Conservation (phyloP, 2,329 filamentous ascomycete species). For the Huntiella decipiens region DNA sequence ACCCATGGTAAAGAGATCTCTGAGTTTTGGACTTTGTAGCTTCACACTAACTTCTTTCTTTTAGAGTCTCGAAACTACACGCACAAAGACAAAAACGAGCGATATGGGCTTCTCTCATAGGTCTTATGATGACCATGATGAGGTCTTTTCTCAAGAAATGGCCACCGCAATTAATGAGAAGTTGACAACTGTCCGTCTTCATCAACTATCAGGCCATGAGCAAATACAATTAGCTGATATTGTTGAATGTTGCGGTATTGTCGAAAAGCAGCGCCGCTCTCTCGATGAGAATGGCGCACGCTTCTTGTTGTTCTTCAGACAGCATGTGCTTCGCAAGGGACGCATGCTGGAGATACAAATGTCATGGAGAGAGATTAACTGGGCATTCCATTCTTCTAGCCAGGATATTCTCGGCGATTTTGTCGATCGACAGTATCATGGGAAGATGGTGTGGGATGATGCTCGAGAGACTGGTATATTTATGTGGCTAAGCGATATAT, state of each 20-base stretch:
- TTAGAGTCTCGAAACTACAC: conserved; percentile 11
- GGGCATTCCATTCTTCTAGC: conserved; percentile 67
- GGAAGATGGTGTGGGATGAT: conserved; percentile 64
- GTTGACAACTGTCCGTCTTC: conserved; percentile 53
- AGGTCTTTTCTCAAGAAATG: conserved; percentile 50
- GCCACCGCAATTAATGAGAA: conserved; percentile 56
- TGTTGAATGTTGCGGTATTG: conserved; percentile 63
- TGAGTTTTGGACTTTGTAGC: not conserved
- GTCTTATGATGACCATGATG: conserved; percentile 19
- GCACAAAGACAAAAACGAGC: not conserved
- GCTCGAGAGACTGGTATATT: conserved; percentile 78
- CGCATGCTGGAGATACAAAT: conserved; percentile 47
- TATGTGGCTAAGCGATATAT: conserved; percentile 74
- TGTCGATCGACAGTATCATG: conserved; percentile 60
- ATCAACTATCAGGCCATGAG: conserved; percentile 65
- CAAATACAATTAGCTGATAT: conserved; percentile 75
- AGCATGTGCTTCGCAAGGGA: conserved; percentile 52
- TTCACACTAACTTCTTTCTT: conserved; percentile 10
- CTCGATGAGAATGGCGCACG: conserved; percentile 80
- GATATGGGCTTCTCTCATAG: not conserved
- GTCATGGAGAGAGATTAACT: conserved; percentile 63
- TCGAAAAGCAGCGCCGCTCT: conserved; percentile 71
- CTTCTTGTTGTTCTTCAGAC: conserved; percentile 73
- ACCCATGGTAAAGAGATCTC: not conserved
- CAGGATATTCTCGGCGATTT: conserved; percentile 83